Conservation (phyloP, 2,329 filamentous ascomycete genomes). For the Diaporthe capsici region DNA sequence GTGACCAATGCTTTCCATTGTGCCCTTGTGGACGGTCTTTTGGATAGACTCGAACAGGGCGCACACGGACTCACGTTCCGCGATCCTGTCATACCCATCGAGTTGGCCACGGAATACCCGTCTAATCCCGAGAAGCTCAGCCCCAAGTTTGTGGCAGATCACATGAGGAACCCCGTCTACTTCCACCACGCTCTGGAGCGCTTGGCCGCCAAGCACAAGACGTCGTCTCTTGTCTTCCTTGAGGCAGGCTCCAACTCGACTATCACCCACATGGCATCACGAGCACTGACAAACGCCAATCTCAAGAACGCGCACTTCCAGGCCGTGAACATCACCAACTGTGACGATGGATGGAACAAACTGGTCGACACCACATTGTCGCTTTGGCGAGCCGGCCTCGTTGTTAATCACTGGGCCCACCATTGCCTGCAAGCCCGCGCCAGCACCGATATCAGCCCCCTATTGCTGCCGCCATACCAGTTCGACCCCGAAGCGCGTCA, state of each 20-base stretch:
- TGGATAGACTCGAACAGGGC: constrained; percentile 52
- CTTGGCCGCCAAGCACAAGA: background rate
- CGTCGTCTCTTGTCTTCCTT: constrained; percentile 51
- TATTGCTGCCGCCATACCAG: constrained; percentile 58
- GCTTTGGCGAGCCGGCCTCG: constrained; percentile 58
- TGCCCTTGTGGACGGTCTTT: constrained; percentile 53
- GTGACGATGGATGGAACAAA: constrained; percentile 27
- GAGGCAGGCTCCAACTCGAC: constrained; percentile 59
- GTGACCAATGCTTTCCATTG: constrained; percentile 65
- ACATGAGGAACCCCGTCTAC: constrained; percentile 60
- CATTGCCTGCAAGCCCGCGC: constrained; percentile 44
- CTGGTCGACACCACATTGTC: constrained; percentile 47
- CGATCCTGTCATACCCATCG: constrained; percentile 51
- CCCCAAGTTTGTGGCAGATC: constrained; percentile 48
- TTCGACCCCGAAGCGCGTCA: constrained; percentile 54
- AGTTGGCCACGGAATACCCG: constrained; percentile 45
- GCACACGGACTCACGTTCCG: constrained; percentile 50
- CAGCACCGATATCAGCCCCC: constrained; percentile 38
- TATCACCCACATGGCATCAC: constrained; percentile 52
- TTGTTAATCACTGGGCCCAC: constrained; percentile 55
- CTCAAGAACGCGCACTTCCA: constrained; percentile 43
- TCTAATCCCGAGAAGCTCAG: background rate
- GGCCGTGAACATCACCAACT: constrained; percentile 45
- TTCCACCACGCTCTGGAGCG: constrained; percentile 54
- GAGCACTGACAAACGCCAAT: constrained; percentile 43